phyloP scores from a whole-genome alignment of 1,139 yeast genomes.

The Yamadazyma sp. region DNA sequence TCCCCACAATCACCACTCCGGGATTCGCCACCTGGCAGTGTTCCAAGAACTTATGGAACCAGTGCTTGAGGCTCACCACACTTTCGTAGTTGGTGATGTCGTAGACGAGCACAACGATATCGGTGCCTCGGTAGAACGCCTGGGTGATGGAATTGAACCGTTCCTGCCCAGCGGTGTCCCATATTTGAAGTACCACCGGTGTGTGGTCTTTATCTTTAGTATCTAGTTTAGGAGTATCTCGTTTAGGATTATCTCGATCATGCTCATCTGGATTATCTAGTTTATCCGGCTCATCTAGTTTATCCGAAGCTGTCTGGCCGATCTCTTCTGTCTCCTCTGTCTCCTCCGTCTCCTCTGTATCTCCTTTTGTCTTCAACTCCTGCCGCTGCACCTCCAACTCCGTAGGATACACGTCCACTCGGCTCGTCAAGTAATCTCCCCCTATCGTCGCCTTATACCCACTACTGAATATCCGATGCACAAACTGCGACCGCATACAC shows the following conservation, averaged over 20 bases:
- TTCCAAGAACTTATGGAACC: slow-evolving; percentile 52
- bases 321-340: too few species aligned
- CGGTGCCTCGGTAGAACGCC: slow-evolving; percentile 63
- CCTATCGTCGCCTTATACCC: slow-evolving; percentile 65
- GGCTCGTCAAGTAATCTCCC: slow-evolving; percentile 57
- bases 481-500: slow-evolving; percentile 56
- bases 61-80: slow-evolving; percentile 48
- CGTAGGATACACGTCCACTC: slow-evolving; percentile 21
- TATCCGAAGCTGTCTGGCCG: too few species aligned
- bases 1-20: slow-evolving; percentile 55
- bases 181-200: slow-evolving; percentile 46
- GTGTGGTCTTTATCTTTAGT: not conserved
- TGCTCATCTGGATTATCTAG: too few species aligned
- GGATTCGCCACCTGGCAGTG: slow-evolving; percentile 53
- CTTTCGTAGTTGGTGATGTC: slow-evolving; percentile 58
- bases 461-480: slow-evolving; percentile 56
- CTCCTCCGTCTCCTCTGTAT: too few species aligned
- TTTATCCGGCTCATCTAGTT: too few species aligned
- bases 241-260: not conserved
- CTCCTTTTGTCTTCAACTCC: not conserved
- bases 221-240: not conserved
- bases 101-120: slow-evolving; percentile 56
- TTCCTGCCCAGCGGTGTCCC: slow-evolving; percentile 74
- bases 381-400: not conserved
- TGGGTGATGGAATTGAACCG: slow-evolving; percentile 59